A percentile compares a stretch with the other conserved stretches of the same genome.
Evolutionary conservation across 495 filamentous ascomycete species (phyloP).

Genomic region (Hypoxylon trugodes): DNA sequence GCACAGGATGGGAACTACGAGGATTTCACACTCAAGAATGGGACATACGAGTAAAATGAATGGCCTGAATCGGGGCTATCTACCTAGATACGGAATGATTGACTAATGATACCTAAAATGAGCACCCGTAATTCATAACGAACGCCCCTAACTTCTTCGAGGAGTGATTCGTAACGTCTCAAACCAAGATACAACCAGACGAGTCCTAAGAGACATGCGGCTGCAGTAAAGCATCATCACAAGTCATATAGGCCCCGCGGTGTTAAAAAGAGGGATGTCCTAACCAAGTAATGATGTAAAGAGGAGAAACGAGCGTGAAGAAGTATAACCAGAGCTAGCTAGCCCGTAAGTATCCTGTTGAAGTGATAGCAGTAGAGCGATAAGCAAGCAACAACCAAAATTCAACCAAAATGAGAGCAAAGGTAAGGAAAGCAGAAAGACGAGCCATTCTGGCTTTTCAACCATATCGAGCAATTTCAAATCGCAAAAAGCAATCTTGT

Average conservation of each 20-base stretch:
- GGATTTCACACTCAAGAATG: conserved; percentile 12
- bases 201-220: conserved; percentile 7
- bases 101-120: conserved; percentile 40
- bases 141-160: conserved; percentile 1
- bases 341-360: conserved; percentile 15
- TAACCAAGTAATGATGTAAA: neutral
- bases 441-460: conserved; percentile 7
- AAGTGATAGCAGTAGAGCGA: conserved; percentile 16
- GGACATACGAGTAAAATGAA: conserved; percentile 31
- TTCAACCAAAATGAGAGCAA: conserved; percentile 15
- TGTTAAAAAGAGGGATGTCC: conserved; percentile 1
- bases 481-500: conserved; percentile 13
- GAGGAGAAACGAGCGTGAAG: conserved; percentile 25
- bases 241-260: neutral
- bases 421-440: conserved; percentile 4
- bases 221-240: conserved; percentile 10
- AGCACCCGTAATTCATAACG: conserved; percentile 12
- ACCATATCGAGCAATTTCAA: conserved; percentile 10
- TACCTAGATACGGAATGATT: conserved; percentile 35
- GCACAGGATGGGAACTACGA: conserved; percentile 22
- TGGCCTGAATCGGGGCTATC: conserved; percentile 28
- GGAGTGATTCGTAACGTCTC: conserved; percentile 17
- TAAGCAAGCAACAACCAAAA: conserved; percentile 9
- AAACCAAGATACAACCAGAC: conserved; percentile 10
- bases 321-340: conserved; percentile 28